These are phyloP conservation scores for Fusarium pininemorale DNA, from an alignment of 2,329 filamentous ascomycete species.

Conservation along the genomic window DNA sequence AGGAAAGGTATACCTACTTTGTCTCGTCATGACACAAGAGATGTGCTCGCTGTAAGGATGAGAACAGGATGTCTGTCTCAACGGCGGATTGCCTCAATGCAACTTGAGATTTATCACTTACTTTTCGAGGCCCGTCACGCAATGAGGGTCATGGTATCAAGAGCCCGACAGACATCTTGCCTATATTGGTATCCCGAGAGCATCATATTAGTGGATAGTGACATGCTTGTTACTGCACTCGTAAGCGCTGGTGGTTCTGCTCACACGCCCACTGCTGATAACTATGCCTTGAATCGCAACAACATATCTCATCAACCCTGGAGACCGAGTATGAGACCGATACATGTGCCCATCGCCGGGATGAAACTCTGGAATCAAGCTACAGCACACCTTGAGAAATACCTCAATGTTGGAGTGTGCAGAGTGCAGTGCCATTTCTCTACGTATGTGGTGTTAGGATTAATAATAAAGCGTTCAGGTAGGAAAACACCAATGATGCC, in stretches of 20 bases:
- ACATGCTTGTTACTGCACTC: neutral
- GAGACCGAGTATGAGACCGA: neutral
- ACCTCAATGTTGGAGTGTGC: neutral
- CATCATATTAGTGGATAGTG: neutral
- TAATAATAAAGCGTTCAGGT: neutral
- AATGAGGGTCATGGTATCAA: neutral
- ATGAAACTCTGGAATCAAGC: conserved; percentile 16
- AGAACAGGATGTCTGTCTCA: neutral
- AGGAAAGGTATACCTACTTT: neutral
- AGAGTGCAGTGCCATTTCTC: conserved; percentile 1
- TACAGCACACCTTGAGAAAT: neutral
- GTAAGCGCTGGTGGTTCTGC: conserved; percentile 1
- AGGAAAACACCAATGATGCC: neutral
- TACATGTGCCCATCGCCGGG: neutral
- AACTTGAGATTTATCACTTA: neutral
- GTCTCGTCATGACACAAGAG: neutral
- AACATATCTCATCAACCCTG: neutral
- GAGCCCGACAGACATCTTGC: neutral
- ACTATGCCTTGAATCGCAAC: neutral
- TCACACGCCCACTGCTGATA: neutral
- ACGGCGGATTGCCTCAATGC: neutral
- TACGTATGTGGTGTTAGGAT: neutral
- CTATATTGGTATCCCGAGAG: conserved; percentile 19
- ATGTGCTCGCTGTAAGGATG: neutral
- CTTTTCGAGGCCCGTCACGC: neutral